Conservation (phyloP, 495 filamentous ascomycete species). For the Penicillium nucicola region DNA sequence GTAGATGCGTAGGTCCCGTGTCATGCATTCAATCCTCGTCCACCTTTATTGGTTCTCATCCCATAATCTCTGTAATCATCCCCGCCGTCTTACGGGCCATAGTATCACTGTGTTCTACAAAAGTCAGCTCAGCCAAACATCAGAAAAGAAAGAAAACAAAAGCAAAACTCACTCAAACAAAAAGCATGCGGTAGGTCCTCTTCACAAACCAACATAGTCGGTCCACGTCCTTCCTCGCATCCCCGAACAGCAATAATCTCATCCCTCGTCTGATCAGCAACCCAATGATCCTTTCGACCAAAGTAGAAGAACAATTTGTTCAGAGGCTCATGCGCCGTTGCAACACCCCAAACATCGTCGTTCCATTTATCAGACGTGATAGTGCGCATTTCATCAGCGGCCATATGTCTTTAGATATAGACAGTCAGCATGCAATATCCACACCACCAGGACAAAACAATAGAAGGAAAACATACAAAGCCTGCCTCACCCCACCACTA, state of each 20-base stretch:
- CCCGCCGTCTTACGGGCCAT: constrained; percentile 62
- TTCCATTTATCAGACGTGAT: constrained; percentile 79
- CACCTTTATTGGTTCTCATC: neutral
- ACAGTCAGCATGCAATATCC: neutral
- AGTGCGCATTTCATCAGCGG: constrained; percentile 68
- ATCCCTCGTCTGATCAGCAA: constrained; percentile 71
- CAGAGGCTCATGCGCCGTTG: constrained; percentile 40
- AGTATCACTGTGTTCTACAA: constrained; percentile 55
- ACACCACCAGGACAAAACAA: neutral
- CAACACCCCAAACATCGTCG: constrained; percentile 72
- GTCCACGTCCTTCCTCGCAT: constrained; percentile 43
- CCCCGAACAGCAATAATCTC: constrained; percentile 61
- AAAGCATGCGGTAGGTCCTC: constrained; percentile 76
- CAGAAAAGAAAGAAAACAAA: too few relatives aligned
- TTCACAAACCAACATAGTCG: constrained; percentile 70
- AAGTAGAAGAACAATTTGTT: constrained; percentile 77
- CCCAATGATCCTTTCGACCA: constrained; percentile 76
- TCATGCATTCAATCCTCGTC: neutral
- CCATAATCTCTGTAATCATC: constrained; percentile 58
- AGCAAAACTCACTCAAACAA: constrained; percentile 61
- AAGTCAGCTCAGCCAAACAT: constrained; percentile 6
- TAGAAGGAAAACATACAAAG: constrained; percentile 48
- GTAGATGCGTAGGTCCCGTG: too few relatives aligned
- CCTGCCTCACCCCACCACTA: constrained; percentile 63
- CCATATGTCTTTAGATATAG: constrained; percentile 55